These are phyloP conservation scores for Choiromyces venosus DNA, from an alignment of 495 filamentous ascomycete genomes.

Conservation along the genomic window DNA sequence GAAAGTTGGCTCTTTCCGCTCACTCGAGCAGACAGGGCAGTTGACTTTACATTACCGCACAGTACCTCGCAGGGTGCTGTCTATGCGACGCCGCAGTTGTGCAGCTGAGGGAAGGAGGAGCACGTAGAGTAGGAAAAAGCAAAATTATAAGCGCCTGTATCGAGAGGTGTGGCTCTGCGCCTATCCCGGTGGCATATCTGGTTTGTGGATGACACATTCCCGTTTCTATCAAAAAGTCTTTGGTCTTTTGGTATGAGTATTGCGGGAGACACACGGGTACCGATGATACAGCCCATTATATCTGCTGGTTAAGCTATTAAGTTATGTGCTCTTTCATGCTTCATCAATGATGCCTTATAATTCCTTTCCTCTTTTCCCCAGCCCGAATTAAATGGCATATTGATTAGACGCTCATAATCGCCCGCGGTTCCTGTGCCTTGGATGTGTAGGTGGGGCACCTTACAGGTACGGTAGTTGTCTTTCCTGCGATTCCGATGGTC, in stretches of 20 bases:
- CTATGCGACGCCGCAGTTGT: neutral
- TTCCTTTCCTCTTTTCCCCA: neutral
- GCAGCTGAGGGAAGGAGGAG: neutral
- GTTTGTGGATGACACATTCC: constrained; percentile 1
- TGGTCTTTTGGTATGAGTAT: neutral
- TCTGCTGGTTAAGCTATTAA: neutral
- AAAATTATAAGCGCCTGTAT: neutral
- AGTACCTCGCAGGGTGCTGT: neutral
- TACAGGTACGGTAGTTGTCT: neutral
- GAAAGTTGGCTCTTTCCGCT: neutral
- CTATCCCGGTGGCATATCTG: neutral
- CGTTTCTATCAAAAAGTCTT: neutral
- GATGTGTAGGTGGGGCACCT: neutral
- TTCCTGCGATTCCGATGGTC: neutral
- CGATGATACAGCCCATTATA: neutral
- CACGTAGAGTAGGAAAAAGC: neutral
- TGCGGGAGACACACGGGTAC: neutral
- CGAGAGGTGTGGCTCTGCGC: neutral
- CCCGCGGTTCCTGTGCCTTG: neutral
- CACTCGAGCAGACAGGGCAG: neutral
- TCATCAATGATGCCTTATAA: neutral
- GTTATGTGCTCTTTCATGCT: neutral
- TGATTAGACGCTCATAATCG: neutral
- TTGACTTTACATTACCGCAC: neutral
- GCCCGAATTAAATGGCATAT: neutral